Percentiles rank a stretch among this genome's conserved stretches.
phyloP scores from a whole-genome alignment of 495 filamentous ascomycete species.

The Trichoderma reesei region DNA sequence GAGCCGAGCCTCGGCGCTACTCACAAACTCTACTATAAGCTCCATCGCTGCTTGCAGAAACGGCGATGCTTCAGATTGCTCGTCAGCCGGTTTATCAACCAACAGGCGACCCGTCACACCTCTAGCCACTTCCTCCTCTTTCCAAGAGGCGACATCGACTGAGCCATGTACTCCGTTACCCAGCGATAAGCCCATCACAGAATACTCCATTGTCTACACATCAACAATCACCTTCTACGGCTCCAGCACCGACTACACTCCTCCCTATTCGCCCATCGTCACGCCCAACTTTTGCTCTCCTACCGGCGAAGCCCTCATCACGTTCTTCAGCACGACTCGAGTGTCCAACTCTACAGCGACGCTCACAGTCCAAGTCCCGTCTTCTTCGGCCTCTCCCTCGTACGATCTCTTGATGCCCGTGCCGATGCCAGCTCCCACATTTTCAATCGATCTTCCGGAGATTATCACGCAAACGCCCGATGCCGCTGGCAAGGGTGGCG shows the following conservation, averaged over 20 bases:
- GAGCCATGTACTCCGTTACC: slow-evolving; percentile 3
- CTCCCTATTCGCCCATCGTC: slow-evolving; percentile 28
- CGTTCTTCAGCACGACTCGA: background rate
- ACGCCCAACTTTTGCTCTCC: slow-evolving; percentile 16
- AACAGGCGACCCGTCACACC: background rate
- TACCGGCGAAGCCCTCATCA: background rate
- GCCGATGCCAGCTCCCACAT: background rate
- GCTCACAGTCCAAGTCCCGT: background rate
- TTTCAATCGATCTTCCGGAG: background rate
- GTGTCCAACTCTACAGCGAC: background rate
- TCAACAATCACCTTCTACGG: slow-evolving; percentile 36
- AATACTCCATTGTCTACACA: slow-evolving; percentile 34
- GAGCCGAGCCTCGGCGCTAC: background rate
- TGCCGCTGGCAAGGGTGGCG: background rate
- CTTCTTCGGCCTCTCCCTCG: background rate
- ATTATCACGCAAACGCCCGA: background rate
- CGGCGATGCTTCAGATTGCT: background rate
- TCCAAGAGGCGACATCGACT: slow-evolving; percentile 7
- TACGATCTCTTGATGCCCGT: background rate
- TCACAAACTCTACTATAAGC: background rate
- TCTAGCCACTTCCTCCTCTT: background rate
- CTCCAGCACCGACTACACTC: slow-evolving; percentile 32
- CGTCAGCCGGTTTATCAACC: background rate
- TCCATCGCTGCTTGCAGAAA: background rate
- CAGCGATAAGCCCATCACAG: slow-evolving; percentile 7